Evolutionary conservation across 2,329 filamentous ascomycete genomes (phyloP), one percentile per base, ranked within the genome.

Genomic region (Aureobasidium lini): DNA sequence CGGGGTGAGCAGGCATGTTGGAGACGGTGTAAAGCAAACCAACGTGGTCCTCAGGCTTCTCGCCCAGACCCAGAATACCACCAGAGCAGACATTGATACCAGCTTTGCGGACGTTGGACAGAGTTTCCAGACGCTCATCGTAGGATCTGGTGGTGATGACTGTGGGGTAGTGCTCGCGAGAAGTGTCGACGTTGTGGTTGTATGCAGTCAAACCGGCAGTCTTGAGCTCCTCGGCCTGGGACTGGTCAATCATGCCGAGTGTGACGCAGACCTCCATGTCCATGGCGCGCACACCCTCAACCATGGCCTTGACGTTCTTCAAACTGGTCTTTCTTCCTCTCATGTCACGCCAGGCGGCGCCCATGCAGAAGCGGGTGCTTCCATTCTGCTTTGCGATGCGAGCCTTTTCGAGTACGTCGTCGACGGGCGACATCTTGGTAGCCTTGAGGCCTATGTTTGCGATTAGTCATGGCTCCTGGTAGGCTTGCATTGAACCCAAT

Each of bases 221-320:
- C 70, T 90, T 91, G 64, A 96, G 81, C 75, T 94, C 88, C 68
- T 83, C 82, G 31, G 91, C 91, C 77, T 62, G 62, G 52, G 63
- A 64, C 59, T 70, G 66, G 72, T 95, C 89, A 66, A 96, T 90
- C 91, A 95, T 95, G 66, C 91, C 91, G 18, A 96, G 81, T 1
- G 91, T 96, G n/a, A 96, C 91, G 72, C 91, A 96, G 7, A 85
- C 86, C 73, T 96, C 91, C 89, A 96, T 93, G 49, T 86, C 89
- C 81, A 96, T 81, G 0, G 75, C 86, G 29, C 87, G 81, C 18
- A 96, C 89, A 1, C 90, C 90, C 59, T 84, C 80, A 4, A 96
- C 84, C 91, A 96, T 96, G 56, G 83, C 84, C 69, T 89, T 89
- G 72, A 96, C 87, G 72, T 94, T 94, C 73, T 85, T 86, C 56